Base-by-base conservation (phyloP, 257 asterid genomes). In the Ophiorrhiza pumila region DNA sequence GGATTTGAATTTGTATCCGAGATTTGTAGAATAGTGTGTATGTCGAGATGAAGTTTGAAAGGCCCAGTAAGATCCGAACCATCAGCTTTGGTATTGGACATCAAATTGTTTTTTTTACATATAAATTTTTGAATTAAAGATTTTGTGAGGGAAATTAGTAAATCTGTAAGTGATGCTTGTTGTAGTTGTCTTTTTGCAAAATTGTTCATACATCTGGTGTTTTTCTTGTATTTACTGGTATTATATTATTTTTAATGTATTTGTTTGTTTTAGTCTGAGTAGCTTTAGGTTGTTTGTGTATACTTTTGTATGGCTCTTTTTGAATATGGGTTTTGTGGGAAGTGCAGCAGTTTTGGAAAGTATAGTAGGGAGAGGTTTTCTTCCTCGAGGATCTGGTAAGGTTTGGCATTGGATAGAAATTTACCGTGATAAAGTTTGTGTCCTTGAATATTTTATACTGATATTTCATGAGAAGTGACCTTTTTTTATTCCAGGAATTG, bases 351-450 rank as follows among this genome's bases (percentile, higher is more conserved):
- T 92, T 74, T 77, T 92, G 91, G 98, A 92, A 86, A 92, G 98
- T 82, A 82, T 92, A 31, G 98, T 93, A 4, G 97, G 98, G 59
- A 79, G 97, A 60, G 98, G 91, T 84, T 93, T 93, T 79, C 98
- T 93, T 72, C 98, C 98, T 14, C 88, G 98, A 77, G 98, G 98
- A 76, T 93, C 96, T 79, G 98, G 98, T 93, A 59, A 42, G 74
- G 92, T 77, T 43, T 35, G 43, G 62, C 57, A 6, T 27, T 75
- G 69, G 61, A 41, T 69, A 47, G 25, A 42, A 12, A 55, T 31
- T n/a, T 66, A 67, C 31, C 50, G 62, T 58, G 47, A 41, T 55
- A 46, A n/a, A 52, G 61, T 57, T 67, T 63, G 70, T 11, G 46
- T 55, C 0, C 27, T 39, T 39, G 69, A 64, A 42, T 12, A 1